These are phyloP conservation scores for Durusdinium trenchii DNA, from an alignment of 73 alveolate species.

Conservation along the genomic window DNA sequence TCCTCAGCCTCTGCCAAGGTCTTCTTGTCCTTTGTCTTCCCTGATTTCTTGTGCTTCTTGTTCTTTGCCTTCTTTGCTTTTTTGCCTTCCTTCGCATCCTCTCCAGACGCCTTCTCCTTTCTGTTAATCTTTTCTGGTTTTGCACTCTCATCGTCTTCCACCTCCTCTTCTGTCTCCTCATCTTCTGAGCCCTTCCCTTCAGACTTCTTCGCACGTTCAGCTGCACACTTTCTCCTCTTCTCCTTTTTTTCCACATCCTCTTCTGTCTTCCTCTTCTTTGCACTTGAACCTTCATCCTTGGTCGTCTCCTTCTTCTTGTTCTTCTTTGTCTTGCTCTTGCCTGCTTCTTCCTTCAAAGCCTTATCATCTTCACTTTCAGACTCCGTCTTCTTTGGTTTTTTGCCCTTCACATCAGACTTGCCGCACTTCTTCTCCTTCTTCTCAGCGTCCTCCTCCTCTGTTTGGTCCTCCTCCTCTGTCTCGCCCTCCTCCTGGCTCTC, in stretches of 20 bases:
- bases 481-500: not conserved
- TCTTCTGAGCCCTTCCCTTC: too few species aligned
- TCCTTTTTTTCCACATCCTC: not conserved
- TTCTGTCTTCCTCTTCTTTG: not conserved
- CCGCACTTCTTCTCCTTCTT: not conserved
- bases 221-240: too few species aligned
- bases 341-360: not conserved
- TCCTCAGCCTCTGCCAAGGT: not conserved
- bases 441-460: not conserved
- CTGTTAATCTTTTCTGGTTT: too few species aligned
- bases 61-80: not conserved
- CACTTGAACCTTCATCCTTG: too few species aligned
- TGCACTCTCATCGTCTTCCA: too few species aligned
- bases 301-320: not conserved
- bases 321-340: too few species aligned
- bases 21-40: not conserved
- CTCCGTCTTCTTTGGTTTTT: not conserved
- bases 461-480: not conserved
- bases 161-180: too few species aligned
- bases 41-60: not conserved
- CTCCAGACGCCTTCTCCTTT: too few species aligned
- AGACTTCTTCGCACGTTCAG: too few species aligned
- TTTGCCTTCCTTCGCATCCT: too few species aligned
- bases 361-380: not conserved
- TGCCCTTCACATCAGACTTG: not conserved